These are phyloP conservation scores for Roridomyces roridus DNA, from an alignment of 768 basidiomycete species.

Conservation along the genomic window DNA sequence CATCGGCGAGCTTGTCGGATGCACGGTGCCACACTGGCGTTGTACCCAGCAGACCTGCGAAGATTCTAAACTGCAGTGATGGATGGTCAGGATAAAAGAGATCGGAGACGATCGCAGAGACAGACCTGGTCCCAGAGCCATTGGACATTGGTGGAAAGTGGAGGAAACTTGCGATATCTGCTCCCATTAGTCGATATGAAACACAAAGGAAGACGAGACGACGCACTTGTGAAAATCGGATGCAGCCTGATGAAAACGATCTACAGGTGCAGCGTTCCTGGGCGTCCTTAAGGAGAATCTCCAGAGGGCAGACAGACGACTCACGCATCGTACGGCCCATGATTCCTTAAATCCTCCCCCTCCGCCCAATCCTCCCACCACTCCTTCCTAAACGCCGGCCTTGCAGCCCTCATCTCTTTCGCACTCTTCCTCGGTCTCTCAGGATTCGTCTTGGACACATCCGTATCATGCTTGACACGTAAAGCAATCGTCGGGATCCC, in stretches of 20 bases:
- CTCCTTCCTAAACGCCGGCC: slow-evolving; percentile 31
- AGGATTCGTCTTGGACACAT: slow-evolving; percentile 61
- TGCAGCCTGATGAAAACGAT: slow-evolving; percentile 65
- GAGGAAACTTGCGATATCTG: slow-evolving; percentile 43
- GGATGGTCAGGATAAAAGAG: not conserved
- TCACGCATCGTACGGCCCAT: slow-evolving; percentile 56
- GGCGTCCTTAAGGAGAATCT: not conserved
- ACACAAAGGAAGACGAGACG: no score
- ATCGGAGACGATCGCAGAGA: not conserved
- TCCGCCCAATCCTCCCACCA: slow-evolving; percentile 84
- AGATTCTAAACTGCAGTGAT: slow-evolving; percentile 65
- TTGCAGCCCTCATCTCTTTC: slow-evolving; percentile 24
- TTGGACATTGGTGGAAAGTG: slow-evolving; percentile 21
- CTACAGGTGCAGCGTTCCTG: slow-evolving; percentile 52
- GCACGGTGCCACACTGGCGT: slow-evolving; percentile 48
- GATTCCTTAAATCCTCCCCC: slow-evolving; percentile 54
- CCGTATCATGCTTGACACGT: slow-evolving; percentile 56
- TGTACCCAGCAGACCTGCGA: slow-evolving; percentile 60
- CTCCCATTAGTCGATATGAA: not conserved
- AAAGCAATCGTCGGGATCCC: slow-evolving; percentile 72
- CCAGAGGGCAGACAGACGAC: slow-evolving; percentile 28
- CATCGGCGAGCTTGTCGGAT: slow-evolving; percentile 37
- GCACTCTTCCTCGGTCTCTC: slow-evolving; percentile 56
- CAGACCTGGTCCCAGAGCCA: slow-evolving; percentile 70
- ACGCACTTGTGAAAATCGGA: slow-evolving; percentile 53